Base-by-base conservation (phyloP, 768 basidiomycete species). In the Tubosaeta sp. region DNA sequence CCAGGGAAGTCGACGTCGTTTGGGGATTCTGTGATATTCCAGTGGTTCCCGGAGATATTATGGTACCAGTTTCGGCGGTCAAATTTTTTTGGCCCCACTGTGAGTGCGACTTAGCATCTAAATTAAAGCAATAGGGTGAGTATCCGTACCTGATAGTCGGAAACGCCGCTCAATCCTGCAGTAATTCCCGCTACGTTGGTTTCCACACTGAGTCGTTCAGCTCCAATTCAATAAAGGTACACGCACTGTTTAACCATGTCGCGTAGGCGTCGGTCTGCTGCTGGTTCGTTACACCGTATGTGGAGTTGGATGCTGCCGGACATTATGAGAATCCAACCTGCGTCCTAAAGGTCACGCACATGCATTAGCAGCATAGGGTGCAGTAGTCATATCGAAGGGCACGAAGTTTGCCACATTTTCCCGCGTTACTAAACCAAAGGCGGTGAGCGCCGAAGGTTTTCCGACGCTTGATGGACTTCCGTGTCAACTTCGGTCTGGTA, bases 401-500 rank as follows among this genome's bases (percentile, higher is more conserved):
- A 82, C 80, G 49, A 82, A 87, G 55, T 65, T 62, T 16, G 74
- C 69, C 0, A 76, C 63, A 65, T 80, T 83, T 32, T 61, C 48
- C 53, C 79, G 75, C 0, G 83, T 82, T 19, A 87, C 81, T 41
- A 87, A 69, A 71, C 86, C 85, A 46, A 86, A 83, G 1, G 71
- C 78, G 30, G 73, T 77, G 30, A 84, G 62, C 4, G 72, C 57
- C 10, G 76, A 61, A 4, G 85, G 85, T 58, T 86, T 86, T 22
- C 73, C 71, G 27, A 76, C 73, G 27, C 83, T 84, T 36, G 46
- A 35, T 13, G 30, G 27, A 7, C 22, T 21, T 19, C 36, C 10
- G 39, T 12, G 36, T 64, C 43, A 64, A 24, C 18, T 19, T 36
- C 9, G 7, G 38, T 35, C 12, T n/a, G 18, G n/a, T 25, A 42